A percentile compares a stretch with the other conserved stretches of the same genome.
phyloP scores from a whole-genome alignment of 177 flowering plant genomes.

The Vitis hybrid region DNA sequence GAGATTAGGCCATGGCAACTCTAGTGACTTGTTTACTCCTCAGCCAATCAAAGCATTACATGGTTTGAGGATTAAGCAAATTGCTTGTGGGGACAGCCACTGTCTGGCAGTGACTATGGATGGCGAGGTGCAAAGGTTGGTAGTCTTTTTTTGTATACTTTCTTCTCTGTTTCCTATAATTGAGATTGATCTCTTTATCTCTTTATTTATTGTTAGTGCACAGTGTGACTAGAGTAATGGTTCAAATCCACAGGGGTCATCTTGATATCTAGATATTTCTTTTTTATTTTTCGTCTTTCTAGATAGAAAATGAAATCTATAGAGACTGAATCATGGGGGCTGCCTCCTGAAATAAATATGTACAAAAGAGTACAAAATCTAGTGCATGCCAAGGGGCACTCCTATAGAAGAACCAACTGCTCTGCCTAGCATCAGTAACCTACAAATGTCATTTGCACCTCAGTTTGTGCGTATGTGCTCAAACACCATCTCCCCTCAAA shows the following conservation, averaged over 20 bases:
- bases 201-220: neutral
- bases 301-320: neutral
- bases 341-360: neutral
- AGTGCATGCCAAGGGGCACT: neutral
- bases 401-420: neutral
- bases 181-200: neutral
- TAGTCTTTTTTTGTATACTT: neutral
- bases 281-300: neutral
- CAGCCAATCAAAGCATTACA: slow-evolving; percentile 81
- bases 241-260: neutral
- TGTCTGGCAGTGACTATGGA: slow-evolving; percentile 93
- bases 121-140: slow-evolving; percentile 88
- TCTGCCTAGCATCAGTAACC: neutral
- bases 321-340: neutral
- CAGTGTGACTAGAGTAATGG: neutral
- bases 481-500: too few relatives aligned
- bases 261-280: neutral
- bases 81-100: slow-evolving; percentile 99
- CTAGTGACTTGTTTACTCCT: slow-evolving; percentile 87
- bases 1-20: slow-evolving; percentile 97
- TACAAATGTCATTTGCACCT: neutral
- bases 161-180: neutral
- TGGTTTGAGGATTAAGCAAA: slow-evolving; percentile 79
- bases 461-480: too few relatives aligned
- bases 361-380: neutral